Evolutionary conservation across 139 green algal genomes (phyloP), one percentile per base, ranked within the genome.

Genomic region (Penium margaritaceum): DNA sequence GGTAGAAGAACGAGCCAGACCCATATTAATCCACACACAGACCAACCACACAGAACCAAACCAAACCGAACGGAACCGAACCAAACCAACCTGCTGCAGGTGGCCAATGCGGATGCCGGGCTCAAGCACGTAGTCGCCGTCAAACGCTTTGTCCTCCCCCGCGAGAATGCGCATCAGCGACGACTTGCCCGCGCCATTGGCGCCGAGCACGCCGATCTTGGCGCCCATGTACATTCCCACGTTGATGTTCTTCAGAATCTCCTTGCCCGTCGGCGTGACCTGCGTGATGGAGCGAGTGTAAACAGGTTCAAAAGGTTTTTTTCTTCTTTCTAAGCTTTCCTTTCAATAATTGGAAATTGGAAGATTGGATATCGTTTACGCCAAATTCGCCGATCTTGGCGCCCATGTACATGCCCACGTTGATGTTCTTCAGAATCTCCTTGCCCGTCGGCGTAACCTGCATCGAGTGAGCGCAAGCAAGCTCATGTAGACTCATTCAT

Each of bases 391-490:
- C 86, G 38, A 91, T 91, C 81, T 94, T 94, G 51, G 87, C 87
- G 1, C 88, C 89, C 51, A 91, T 74, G 76, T 90, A 91, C 87
- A 91, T 93, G 9, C 84, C 86, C 47, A 95, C 71, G 47, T 80
- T 85, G n/a, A 95, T 84, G 70, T 90, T 87, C 70, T 93, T 93
- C 17, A 95, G 78, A 36, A 95, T 81, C 77, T 91, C 78, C 79
- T 92, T 92, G 64, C 90, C 90, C 34, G 70, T 85, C n/a, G 88
- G 85, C 0, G 84, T 77, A 5, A 82, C 77, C 85, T 92, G 54
- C 38, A 51, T n/a, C n/a, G n/a, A n/a, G n/a, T n/a, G n/a, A n/a
- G n/a, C n/a, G n/a, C n/a, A n/a, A n/a, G n/a, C n/a, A n/a, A n/a
- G n/a, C n/a, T n/a, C n/a, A n/a, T n/a, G n/a, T n/a, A n/a, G n/a